These are phyloP conservation scores for Exophiala bonariae DNA, from an alignment of 2,329 filamentous ascomycete genomes.

Conservation along the genomic window DNA sequence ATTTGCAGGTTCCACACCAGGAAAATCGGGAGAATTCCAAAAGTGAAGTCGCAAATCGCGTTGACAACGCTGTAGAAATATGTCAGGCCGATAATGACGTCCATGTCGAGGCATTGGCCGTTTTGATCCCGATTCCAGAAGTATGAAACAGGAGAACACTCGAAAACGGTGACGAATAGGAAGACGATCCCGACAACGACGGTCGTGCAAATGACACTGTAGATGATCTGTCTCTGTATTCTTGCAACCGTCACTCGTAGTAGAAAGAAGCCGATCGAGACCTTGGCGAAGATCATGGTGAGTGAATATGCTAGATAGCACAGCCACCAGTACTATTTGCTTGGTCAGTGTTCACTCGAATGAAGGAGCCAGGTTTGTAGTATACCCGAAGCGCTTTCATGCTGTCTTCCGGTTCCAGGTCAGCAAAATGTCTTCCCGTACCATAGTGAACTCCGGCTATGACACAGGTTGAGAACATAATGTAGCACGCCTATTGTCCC, in stretches of 20 bases:
- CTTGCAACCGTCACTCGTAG: slow-evolving; percentile 51
- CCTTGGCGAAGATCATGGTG: slow-evolving; percentile 49
- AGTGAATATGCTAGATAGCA: slow-evolving; percentile 57
- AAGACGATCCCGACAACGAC: slow-evolving; percentile 48
- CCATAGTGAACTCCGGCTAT: slow-evolving; percentile 34
- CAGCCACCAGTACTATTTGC: slow-evolving; percentile 49
- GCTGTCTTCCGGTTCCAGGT: slow-evolving; percentile 30
- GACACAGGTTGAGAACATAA: slow-evolving; percentile 34
- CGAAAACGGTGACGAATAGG: slow-evolving; percentile 53
- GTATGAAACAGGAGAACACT: slow-evolving; percentile 53
- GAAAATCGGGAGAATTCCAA: slow-evolving; percentile 55
- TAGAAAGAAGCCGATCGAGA: slow-evolving; percentile 56
- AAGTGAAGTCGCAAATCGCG: slow-evolving; percentile 51
- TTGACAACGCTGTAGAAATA: slow-evolving; percentile 54
- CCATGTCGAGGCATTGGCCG: slow-evolving; percentile 42
- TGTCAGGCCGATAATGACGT: slow-evolving; percentile 53
- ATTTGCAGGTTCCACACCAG: slow-evolving; percentile 59
- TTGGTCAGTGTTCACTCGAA: background rate
- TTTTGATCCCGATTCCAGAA: slow-evolving; percentile 49
- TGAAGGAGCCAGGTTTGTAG: too few species aligned
- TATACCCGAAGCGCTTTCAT: slow-evolving; percentile 30
- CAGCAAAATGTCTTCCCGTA: slow-evolving; percentile 33
- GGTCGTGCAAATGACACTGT: slow-evolving; percentile 47
- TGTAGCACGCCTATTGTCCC: slow-evolving; percentile 29
- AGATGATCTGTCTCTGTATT: slow-evolving; percentile 49